phyloP scores from a whole-genome alignment of 495 filamentous ascomycete genomes.

The Aspergillus diversus region DNA sequence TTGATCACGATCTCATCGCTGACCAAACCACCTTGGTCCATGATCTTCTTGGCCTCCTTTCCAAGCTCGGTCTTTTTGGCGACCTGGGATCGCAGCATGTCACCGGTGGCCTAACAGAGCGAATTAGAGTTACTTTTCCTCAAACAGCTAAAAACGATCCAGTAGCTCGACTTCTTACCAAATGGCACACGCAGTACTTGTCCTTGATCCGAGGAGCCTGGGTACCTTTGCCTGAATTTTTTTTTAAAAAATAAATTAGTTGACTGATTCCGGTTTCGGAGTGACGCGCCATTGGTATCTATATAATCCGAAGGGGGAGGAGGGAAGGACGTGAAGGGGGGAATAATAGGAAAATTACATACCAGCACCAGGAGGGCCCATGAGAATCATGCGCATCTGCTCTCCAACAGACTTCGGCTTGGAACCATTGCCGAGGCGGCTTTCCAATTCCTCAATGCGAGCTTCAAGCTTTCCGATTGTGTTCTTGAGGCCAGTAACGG shows the following conservation, averaged over 20 bases:
- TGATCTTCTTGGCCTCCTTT: conserved; percentile 99
- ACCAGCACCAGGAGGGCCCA: conserved; percentile 98
- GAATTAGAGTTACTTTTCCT: not conserved
- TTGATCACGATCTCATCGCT: conserved; percentile 99
- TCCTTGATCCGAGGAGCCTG: conserved; percentile 98
- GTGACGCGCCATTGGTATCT: not conserved
- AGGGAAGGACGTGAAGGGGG: not conserved
- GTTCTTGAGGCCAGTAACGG: conserved; percentile 71
- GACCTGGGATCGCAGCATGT: conserved; percentile 99
- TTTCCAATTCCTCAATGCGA: conserved; percentile 78
- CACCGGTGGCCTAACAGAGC: conserved; percentile 80
- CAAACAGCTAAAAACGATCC: not conserved
- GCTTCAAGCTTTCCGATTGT: conserved; percentile 81
- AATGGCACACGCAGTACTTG: conserved; percentile 92
- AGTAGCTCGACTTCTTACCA: conserved; percentile 62
- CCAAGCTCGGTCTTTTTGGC: conserved; percentile 96
- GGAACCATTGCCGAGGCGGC: conserved; percentile 56
- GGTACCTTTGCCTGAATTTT: conserved; percentile 91
- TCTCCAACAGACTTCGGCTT: conserved; percentile 54
- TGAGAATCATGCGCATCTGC: conserved; percentile 90
- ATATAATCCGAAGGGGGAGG: conserved; percentile 7
- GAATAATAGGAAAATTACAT: conserved; percentile 28
- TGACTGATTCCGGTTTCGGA: conserved; percentile 26
- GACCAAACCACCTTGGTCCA: conserved; percentile 96
- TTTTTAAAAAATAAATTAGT: conserved; percentile 19